Conservation (phyloP, 805 yeast genomes). For the Candida sithepensis region DNA sequence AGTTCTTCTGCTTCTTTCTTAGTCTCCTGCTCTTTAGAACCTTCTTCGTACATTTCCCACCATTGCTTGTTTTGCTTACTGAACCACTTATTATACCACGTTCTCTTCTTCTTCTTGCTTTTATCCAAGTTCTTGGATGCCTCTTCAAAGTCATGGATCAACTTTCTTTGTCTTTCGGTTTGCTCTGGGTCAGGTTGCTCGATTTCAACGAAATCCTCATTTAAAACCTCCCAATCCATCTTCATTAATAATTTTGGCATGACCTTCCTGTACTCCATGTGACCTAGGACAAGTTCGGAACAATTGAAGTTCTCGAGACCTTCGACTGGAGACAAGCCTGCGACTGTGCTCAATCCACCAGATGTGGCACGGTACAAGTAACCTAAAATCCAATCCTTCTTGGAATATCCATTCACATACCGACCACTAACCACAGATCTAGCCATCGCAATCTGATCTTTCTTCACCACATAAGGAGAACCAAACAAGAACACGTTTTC, state of each 20-base stretch:
- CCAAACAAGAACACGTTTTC: constrained; percentile 90
- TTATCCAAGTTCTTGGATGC: constrained; percentile 52
- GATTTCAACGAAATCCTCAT: constrained; percentile 91
- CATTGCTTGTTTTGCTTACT: constrained; percentile 49
- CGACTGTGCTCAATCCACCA: constrained; percentile 89
- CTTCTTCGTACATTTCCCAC: constrained; percentile 53
- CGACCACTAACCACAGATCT: constrained; percentile 86
- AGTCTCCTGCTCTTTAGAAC: constrained; percentile 29
- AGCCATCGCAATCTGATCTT: constrained; percentile 73
- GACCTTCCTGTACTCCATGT: constrained; percentile 94
- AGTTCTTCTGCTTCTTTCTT: constrained; percentile 18
- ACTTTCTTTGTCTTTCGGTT: constrained; percentile 74
- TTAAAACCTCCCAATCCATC: constrained; percentile 75
- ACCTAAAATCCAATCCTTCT: constrained; percentile 94
- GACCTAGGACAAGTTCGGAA: constrained; percentile 85
- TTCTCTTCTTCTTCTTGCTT: constrained; percentile 40
- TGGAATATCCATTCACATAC: constrained; percentile 86
- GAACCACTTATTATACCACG: constrained; percentile 41
- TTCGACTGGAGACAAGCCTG: constrained; percentile 80
- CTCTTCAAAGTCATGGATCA: constrained; percentile 81
- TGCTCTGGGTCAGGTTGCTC: constrained; percentile 94
- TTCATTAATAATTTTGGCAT: constrained; percentile 76
- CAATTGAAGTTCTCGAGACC: constrained; percentile 84
- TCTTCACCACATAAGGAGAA: constrained; percentile 76
- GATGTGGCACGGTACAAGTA: constrained; percentile 93